Conservation (phyloP, 139 green algal species). For the Chlorella ohadii region DNA sequence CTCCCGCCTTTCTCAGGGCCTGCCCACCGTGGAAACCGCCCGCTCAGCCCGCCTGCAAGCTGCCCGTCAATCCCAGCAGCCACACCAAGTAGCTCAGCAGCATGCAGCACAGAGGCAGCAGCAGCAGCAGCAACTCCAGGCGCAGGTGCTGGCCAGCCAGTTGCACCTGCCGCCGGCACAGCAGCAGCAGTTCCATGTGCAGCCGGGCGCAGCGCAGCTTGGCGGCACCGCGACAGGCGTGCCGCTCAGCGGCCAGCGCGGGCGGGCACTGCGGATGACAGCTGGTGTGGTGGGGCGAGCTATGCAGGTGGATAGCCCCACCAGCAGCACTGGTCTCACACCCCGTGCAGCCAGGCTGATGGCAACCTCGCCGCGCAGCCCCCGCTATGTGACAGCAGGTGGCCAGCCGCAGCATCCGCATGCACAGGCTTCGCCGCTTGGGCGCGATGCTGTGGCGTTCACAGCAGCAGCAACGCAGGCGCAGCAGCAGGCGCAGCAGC, state of each 20-base stretch:
- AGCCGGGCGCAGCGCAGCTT: neutral
- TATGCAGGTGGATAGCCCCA: conserved; percentile 6
- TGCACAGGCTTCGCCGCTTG: neutral
- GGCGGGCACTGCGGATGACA: neutral
- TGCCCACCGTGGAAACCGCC: conserved; percentile 1
- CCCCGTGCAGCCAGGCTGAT: neutral
- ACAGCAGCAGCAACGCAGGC: neutral
- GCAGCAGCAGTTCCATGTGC: neutral
- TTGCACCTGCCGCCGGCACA: neutral
- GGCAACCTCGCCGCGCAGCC: neutral
- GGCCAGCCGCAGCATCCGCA: neutral
- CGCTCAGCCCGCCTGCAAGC: conserved; percentile 10
- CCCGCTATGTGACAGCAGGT: neutral
- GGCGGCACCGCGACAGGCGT: neutral
- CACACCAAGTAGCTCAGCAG: neutral
- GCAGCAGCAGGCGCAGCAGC: neutral
- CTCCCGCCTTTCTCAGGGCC: conserved; percentile 11
- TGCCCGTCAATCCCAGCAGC: neutral
- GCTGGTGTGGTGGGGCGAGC: too few species aligned
- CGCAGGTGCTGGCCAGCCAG: neutral
- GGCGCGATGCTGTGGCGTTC: neutral
- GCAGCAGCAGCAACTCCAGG: neutral
- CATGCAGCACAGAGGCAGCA: neutral
- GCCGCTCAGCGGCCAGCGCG: neutral
- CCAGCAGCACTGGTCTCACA: neutral